phyloP scores from a whole-genome alignment of 495 filamentous ascomycete species.

The Aspergillus coremiiformis region DNA sequence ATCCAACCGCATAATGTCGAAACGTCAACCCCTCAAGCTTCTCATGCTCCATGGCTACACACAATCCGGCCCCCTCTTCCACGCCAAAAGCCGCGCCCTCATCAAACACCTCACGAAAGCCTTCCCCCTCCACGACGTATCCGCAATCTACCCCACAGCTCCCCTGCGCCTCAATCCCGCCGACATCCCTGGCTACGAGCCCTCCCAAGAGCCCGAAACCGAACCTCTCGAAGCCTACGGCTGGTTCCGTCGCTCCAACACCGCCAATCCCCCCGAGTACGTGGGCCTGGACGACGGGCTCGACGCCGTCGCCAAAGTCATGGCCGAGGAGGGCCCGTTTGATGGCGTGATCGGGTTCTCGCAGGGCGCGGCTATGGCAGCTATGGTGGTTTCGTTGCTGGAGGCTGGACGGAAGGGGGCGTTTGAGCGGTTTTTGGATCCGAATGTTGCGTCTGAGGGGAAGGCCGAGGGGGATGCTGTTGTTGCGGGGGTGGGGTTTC shows the following conservation, averaged over 20 bases:
- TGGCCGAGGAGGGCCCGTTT: conserved; percentile 53
- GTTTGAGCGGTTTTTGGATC: conserved; percentile 31
- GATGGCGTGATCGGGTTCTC: conserved; percentile 73
- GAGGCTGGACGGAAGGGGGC: conserved; percentile 47
- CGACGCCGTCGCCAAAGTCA: conserved; percentile 45
- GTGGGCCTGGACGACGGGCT: conserved; percentile 60
- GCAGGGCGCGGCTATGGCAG: conserved; percentile 60
- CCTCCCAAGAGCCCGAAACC: conserved; percentile 10
- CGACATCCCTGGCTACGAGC: conserved; percentile 65
- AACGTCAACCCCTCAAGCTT: conserved; percentile 41
- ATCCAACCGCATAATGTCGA: background rate
- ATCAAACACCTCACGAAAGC: conserved; percentile 71
- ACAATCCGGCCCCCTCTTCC: conserved; percentile 81
- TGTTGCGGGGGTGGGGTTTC: conserved; percentile 36
- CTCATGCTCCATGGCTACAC: conserved; percentile 70
- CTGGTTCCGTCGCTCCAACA: conserved; percentile 70
- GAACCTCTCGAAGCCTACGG: conserved; percentile 55
- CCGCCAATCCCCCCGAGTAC: conserved; percentile 48
- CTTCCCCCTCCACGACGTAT: conserved; percentile 50
- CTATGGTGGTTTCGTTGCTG: conserved; percentile 58
- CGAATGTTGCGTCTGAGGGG: background rate
- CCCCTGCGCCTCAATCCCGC: conserved; percentile 50
- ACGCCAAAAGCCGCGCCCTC: conserved; percentile 80
- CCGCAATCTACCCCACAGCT: conserved; percentile 46
- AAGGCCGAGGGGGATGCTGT: conserved; percentile 14